Conservation (phyloP, 2,329 filamentous ascomycete genomes). For the Fusarium xyrophilum region DNA sequence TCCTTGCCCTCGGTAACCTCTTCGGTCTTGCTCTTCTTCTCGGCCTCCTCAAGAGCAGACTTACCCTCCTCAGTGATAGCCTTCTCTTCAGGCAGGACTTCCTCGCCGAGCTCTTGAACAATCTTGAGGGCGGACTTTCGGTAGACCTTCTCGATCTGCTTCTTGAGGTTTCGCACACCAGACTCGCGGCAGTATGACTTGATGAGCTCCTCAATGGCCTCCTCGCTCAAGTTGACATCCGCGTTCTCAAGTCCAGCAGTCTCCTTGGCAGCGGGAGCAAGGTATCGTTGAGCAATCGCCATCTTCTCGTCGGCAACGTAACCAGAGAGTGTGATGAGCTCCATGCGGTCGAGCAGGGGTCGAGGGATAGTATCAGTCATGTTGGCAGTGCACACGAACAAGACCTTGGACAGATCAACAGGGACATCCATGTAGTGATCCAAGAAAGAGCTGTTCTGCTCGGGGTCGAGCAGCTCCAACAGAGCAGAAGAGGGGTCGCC, state of each 20-base stretch:
- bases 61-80: constrained; percentile 88
- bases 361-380: constrained; percentile 98
- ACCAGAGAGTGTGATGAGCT: constrained; percentile 93
- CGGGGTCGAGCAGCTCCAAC: constrained; percentile 91
- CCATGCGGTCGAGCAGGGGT: constrained; percentile 94
- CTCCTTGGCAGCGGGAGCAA: constrained; percentile 93
- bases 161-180: constrained; percentile 96
- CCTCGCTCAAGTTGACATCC: constrained; percentile 83
- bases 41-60: constrained; percentile 72
- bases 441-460: constrained; percentile 96
- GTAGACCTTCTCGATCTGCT: constrained; percentile 99
- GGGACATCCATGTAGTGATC: constrained; percentile 99
- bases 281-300: constrained; percentile 93
- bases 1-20: constrained; percentile 54
- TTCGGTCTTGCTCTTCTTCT: constrained; percentile 75
- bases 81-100: constrained; percentile 78
- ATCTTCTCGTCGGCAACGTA: constrained; percentile 99
- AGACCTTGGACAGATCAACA: constrained; percentile 94
- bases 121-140: constrained; percentile 97
- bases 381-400: constrained; percentile 98
- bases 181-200: constrained; percentile 98
- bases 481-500: constrained; percentile 95
- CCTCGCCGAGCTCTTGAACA: constrained; percentile 90
- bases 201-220: constrained; percentile 94
- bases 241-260: constrained; percentile 88